A percentile compares a stretch with the other conserved stretches of the same genome.
Conservation (phyloP, 352 stramenopile species). For the Pythium brassicae region DNA sequence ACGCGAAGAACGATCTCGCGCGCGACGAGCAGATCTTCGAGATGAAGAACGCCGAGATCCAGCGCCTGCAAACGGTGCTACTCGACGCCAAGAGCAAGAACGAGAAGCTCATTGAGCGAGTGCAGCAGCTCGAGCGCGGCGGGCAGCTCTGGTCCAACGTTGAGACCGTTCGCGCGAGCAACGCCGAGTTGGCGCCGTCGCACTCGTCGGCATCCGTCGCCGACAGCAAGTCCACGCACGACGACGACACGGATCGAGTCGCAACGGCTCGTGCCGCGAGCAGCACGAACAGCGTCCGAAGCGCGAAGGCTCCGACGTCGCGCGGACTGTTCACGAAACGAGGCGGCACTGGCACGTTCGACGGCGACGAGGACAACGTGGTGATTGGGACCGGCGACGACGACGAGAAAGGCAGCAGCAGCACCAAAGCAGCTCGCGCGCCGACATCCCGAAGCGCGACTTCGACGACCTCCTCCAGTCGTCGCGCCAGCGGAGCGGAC, state of each 20-base stretch:
- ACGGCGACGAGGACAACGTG: slow-evolving; percentile 61
- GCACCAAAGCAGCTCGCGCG: not conserved
- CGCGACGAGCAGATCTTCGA: slow-evolving; percentile 84
- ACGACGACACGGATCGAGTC: slow-evolving; percentile 6
- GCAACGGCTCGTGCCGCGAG: slow-evolving; percentile 4
- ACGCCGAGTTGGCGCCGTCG: not conserved
- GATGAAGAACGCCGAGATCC: slow-evolving; percentile 77
- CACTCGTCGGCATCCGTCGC: not conserved
- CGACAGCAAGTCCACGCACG: slow-evolving; percentile 13
- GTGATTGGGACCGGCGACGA: slow-evolving; percentile 53
- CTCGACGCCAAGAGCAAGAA: slow-evolving; percentile 67
- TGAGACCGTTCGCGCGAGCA: slow-evolving; percentile 1
- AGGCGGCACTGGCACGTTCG: slow-evolving; percentile 22
- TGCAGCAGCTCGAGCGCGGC: slow-evolving; percentile 64
- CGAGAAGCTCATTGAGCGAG: slow-evolving; percentile 61
- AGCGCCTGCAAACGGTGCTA: slow-evolving; percentile 51
- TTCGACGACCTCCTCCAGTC: not conserved
- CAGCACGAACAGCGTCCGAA: slow-evolving; percentile 1
- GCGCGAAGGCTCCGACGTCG: slow-evolving; percentile 34
- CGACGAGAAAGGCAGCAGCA: slow-evolving; percentile 11
- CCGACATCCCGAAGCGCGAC: slow-evolving; percentile 14
- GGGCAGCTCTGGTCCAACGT: slow-evolving; percentile 66
- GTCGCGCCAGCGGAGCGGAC: not conserved
- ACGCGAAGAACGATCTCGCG: slow-evolving; percentile 57
- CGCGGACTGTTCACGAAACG: slow-evolving; percentile 60